These are phyloP conservation scores for Artemisia tridentata DNA, from an alignment of 129 eudicot species.

Conservation along the genomic window DNA sequence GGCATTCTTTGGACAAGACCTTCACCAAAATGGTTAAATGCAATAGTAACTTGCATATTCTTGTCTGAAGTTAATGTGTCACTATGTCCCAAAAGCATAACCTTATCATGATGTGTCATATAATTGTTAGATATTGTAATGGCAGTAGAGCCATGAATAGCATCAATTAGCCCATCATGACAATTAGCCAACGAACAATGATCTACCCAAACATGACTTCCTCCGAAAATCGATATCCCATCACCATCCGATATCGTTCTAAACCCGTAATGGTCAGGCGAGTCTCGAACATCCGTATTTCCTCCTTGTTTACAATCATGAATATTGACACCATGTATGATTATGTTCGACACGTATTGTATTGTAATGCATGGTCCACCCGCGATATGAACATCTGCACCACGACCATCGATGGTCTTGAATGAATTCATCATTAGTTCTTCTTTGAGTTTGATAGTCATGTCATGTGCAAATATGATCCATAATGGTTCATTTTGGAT, in stretches of 20 bases:
- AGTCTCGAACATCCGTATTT: constrained; percentile 67
- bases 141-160: constrained; percentile 78
- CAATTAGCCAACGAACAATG: constrained; percentile 90
- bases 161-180: constrained; percentile 78
- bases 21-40: constrained; percentile 88
- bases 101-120: constrained; percentile 83
- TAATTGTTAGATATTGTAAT: constrained; percentile 83
- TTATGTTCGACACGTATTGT: constrained; percentile 75
- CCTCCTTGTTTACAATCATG: constrained; percentile 90
- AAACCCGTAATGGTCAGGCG: constrained; percentile 73
- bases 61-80: constrained; percentile 56
- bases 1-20: constrained; percentile 94
- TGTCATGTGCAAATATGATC: constrained; percentile 82
- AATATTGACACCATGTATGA: constrained; percentile 73
- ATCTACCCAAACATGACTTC: constrained; percentile 87
- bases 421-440: constrained; percentile 76
- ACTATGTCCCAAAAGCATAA: constrained; percentile 83
- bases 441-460: constrained; percentile 68
- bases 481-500: constrained; percentile 80
- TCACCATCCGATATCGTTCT: constrained; percentile 79
- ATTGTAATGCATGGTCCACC: constrained; percentile 90
- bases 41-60: constrained; percentile 89
- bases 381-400: constrained; percentile 72
- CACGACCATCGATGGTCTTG: constrained; percentile 89
- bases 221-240: constrained; percentile 79